Evolutionary conservation across 2,329 filamentous ascomycete species (phyloP), one percentile per base, ranked within the genome.

Genomic region (Fusarium multiceps): DNA sequence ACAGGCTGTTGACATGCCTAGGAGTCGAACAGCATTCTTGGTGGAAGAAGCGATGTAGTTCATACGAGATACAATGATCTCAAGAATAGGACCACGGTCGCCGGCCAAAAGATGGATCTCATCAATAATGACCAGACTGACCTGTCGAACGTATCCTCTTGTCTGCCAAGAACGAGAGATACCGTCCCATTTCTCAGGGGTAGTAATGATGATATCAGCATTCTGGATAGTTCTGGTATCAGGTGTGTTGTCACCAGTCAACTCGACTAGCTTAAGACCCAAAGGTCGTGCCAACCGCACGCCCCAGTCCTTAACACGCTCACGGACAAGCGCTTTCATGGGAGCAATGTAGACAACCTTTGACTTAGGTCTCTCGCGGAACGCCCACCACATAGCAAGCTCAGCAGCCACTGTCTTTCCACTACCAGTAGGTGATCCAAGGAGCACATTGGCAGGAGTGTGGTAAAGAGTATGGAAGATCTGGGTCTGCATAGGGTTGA

Each of bases 141-240:
- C 96, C 80, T 98, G 92, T 55, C 94, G 90, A 42, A 99, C 96
- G 73, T 99, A 99, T 65, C 93, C 92, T 88, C 96, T 92, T 7
- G 95, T 98, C 80, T 98, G 94, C 96, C 97, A 99, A 76, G 93
- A 97, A 87, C 96, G 92, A 74, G 93, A 97, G 73, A 99, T 98
- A 88, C 97, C 97, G 78, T 99, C 97, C 96, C 96, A 99, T 79
- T 99, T 99, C 82, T 99, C 96, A n/a, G 96, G 97, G 0, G 97
- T 99, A 0, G 96, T 99, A 75, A 99, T 94, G 74, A 99, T 99
- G 67, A 99, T 93, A 78, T 99, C 96, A 6, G 96, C 96, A 77
- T 98, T 92, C 73, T 94, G 89, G 74, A 99, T 99, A 0, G 95
- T 98, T 53, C 93, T 88, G 1, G 96, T 99, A 77, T 99, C 96